Evolutionary conservation across 2,329 filamentous ascomycete genomes (phyloP).

Genomic region (Plectosphaerella cucumerina): DNA sequence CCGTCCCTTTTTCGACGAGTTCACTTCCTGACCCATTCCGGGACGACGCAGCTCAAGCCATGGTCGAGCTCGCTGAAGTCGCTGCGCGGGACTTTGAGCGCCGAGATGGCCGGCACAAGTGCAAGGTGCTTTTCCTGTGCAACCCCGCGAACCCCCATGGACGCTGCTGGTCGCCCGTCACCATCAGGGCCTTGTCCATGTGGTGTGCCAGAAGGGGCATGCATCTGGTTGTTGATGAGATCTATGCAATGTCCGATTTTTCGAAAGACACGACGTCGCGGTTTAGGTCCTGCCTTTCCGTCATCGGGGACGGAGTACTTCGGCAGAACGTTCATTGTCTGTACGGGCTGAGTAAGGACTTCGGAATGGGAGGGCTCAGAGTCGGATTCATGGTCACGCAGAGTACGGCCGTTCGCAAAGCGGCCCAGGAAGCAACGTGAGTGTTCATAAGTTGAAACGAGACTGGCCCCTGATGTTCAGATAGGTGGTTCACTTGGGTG

Average conservation of each 20-base stretch:
- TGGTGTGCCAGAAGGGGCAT: slow-evolving; percentile 3
- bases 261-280: background rate
- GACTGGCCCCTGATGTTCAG: background rate
- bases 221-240: slow-evolving; percentile 4
- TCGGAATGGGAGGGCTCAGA: slow-evolving; percentile 4
- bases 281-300: slow-evolving; percentile 4
- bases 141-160: slow-evolving; percentile 6
- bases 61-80: background rate
- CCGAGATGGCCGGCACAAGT: background rate
- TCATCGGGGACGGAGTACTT: slow-evolving; percentile 1
- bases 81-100: background rate
- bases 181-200: background rate
- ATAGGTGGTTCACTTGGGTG: slow-evolving; percentile 1
- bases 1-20: background rate
- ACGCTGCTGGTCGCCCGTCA: background rate
- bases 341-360: slow-evolving; percentile 6
- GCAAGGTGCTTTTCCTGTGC: slow-evolving; percentile 3
- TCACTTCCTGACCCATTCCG: slow-evolving; percentile 2
- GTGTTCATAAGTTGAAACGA: background rate
- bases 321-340: slow-evolving; percentile 4
- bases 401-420: slow-evolving; percentile 1
- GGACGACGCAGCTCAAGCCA: background rate
- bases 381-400: slow-evolving; percentile 4
- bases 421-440: background rate
- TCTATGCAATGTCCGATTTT: slow-evolving; percentile 5